Evolutionary conservation across 768 basidiomycete genomes (phyloP).

Genomic region (Pholiota conissans): DNA sequence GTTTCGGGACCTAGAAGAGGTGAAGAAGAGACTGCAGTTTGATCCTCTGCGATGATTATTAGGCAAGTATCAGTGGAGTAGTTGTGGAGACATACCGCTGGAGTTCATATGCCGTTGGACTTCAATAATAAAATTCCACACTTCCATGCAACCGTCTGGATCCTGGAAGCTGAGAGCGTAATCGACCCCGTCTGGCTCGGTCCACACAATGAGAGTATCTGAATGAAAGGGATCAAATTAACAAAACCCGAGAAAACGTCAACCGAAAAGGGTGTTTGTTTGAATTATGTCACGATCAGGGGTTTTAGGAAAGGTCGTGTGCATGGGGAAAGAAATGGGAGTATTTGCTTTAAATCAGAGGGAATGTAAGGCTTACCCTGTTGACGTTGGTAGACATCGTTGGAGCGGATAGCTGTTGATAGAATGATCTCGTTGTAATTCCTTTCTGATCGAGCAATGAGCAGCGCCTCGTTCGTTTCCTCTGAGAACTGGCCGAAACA

Average conservation of each 20-base stretch:
- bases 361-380: conserved; percentile 56
- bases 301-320: conserved; percentile 19
- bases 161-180: conserved; percentile 98
- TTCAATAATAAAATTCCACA: conserved; percentile 96
- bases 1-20: conserved; percentile 59
- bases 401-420: conserved; percentile 76
- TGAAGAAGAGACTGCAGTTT: conserved; percentile 54
- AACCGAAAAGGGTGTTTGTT: conserved; percentile 6
- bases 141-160: conserved; percentile 90
- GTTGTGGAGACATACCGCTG: conserved; percentile 44
- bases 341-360: neutral
- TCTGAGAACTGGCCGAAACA: conserved; percentile 88
- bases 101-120: conserved; percentile 83
- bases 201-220: conserved; percentile 99
- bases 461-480: conserved; percentile 72
- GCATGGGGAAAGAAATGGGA: conserved; percentile 8
- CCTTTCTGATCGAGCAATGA: conserved; percentile 82
- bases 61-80: conserved; percentile 6
- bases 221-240: conserved; percentile 16
- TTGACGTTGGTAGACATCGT: conserved; percentile 84
- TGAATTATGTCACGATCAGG: conserved; percentile 9
- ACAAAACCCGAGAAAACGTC: neutral
- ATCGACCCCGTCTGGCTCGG: conserved; percentile 91
- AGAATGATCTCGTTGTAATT: conserved; percentile 73
- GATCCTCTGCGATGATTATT: conserved; percentile 40